These are phyloP conservation scores for Trebouxiophyceae sp. DNA, from an alignment of 163 green algal genomes.

Conservation along the genomic window DNA sequence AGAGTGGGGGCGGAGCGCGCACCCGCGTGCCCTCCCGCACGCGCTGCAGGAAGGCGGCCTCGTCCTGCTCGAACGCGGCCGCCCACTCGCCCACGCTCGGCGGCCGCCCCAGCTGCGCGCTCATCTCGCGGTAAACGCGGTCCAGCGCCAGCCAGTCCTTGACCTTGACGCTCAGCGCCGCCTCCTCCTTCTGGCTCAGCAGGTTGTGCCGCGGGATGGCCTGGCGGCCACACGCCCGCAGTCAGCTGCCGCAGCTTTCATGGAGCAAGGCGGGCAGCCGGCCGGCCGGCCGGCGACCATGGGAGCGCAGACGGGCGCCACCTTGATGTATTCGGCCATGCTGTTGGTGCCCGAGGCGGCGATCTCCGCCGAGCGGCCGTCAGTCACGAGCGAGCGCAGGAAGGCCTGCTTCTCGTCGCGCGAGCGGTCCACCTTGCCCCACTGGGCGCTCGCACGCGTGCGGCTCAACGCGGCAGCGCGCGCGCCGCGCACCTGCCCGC, in stretches of 20 bases:
- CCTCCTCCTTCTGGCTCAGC: constrained; percentile 58
- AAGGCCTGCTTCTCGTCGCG: too few species aligned
- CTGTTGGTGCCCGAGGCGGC: too few species aligned
- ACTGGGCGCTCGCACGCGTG: neutral
- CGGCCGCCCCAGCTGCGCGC: constrained; percentile 27
- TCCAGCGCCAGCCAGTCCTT: constrained; percentile 56
- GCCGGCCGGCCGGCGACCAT: neutral
- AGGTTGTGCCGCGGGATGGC: constrained; percentile 18
- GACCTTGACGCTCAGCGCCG: constrained; percentile 48
- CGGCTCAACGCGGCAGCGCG: neutral
- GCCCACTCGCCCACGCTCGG: constrained; percentile 48
- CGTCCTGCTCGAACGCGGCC: constrained; percentile 13
- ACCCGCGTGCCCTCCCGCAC: constrained; percentile 5
- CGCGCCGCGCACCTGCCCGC: too few species aligned
- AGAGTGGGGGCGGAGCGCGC: too few species aligned
- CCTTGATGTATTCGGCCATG: too few species aligned
- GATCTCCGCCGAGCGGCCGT: too few species aligned
- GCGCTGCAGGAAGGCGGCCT: constrained; percentile 18
- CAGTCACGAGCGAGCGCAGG: too few species aligned
- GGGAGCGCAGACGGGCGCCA: neutral
- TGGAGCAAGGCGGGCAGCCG: neutral
- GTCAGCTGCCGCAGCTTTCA: neutral
- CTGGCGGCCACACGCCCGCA: neutral
- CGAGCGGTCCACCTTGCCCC: too few species aligned
- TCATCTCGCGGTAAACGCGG: constrained; percentile 24